Conservation (phyloP, 2,329 filamentous ascomycete genomes). For the Sporothrix humicola region DNA sequence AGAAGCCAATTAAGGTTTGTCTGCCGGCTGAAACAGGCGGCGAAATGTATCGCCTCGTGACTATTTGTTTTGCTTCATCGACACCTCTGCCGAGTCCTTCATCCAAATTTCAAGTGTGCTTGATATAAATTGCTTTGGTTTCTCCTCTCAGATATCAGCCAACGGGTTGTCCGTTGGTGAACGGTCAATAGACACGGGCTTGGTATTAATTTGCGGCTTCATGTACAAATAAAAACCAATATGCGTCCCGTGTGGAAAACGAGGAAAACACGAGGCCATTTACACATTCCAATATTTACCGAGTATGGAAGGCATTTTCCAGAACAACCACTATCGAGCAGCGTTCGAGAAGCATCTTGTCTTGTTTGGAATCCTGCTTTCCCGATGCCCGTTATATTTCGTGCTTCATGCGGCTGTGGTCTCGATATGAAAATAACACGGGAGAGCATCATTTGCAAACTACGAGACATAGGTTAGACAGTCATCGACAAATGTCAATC, state of each 20-base stretch:
- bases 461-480: not conserved
- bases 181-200: not conserved
- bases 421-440: constrained; percentile 8
- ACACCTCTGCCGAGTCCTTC: not conserved
- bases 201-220: constrained; percentile 21
- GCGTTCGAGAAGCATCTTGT: not conserved
- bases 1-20: not conserved
- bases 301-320: not conserved
- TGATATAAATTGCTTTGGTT: not conserved
- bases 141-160: not conserved
- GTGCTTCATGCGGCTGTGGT: constrained; percentile 7
- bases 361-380: not conserved
- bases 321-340: constrained; percentile 10
- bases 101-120: not conserved
- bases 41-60: too few relatives aligned
- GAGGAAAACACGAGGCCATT: not conserved
- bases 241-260: not conserved
- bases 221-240: not conserved
- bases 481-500: too few relatives aligned
- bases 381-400: not conserved
- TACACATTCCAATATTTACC: not conserved
- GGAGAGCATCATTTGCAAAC: not conserved
- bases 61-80: not conserved
- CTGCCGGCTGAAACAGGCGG: not conserved
- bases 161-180: not conserved